phyloP scores from a whole-genome alignment of 768 basidiomycete species.

The Nevesoporus exiguus region DNA sequence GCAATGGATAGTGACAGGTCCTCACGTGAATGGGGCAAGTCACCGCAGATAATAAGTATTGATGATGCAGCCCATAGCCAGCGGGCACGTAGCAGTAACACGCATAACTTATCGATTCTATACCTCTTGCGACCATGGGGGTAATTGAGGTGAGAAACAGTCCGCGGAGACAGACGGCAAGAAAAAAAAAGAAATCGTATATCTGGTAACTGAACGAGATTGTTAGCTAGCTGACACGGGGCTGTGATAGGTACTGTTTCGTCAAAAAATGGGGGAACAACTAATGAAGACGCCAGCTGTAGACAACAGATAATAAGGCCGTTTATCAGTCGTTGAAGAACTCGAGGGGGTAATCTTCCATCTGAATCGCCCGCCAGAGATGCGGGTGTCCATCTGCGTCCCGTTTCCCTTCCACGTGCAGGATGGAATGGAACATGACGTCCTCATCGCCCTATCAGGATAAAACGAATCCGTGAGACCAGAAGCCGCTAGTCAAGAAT shows the following conservation, averaged over 20 bases:
- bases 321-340: conserved; percentile 28
- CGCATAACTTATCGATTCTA: conserved; percentile 7
- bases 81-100: not conserved
- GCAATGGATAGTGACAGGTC: not conserved
- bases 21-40: conserved; percentile 1
- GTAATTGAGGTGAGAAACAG: not conserved
- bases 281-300: not conserved
- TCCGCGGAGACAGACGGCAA: conserved; percentile 9
- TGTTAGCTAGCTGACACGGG: conserved; percentile 7
- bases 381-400: conserved; percentile 48
- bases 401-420: conserved; percentile 52
- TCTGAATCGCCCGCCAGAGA: conserved; percentile 66
- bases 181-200: not conserved
- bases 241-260: conserved; percentile 20
- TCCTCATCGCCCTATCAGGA: conserved; percentile 55
- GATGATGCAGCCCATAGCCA: conserved; percentile 1
- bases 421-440: conserved; percentile 68
- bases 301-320: not conserved
- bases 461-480: conserved; percentile 8
- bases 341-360: conserved; percentile 47
- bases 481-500: not conserved
- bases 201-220: conserved; percentile 2
- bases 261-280: not conserved
- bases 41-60: conserved; percentile 1
- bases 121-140: conserved; percentile 8